These are phyloP conservation scores for Testicularia cyperi DNA, from an alignment of 1,284 basidiomycete genomes.

Conservation along the genomic window DNA sequence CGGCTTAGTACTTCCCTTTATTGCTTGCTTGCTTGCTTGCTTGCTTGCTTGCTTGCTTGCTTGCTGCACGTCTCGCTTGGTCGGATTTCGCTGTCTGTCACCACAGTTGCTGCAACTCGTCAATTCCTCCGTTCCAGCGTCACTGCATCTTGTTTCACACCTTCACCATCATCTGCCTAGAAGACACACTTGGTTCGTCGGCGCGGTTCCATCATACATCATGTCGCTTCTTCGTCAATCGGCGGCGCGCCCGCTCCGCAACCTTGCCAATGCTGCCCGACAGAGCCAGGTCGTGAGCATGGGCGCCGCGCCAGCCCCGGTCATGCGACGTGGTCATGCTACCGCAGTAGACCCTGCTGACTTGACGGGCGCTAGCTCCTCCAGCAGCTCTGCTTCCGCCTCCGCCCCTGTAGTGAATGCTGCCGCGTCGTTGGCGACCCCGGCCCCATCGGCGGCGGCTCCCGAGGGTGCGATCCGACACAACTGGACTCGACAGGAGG, in stretches of 20 bases:
- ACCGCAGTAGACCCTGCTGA: constrained; percentile 39
- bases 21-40: too few species aligned
- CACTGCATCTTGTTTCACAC: too few species aligned
- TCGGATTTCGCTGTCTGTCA: too few species aligned
- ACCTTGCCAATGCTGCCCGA: constrained; percentile 12
- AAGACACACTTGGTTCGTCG: not conserved
- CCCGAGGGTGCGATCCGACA: constrained; percentile 32
- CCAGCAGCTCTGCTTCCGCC: constrained; percentile 2
- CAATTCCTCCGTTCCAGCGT: too few species aligned
- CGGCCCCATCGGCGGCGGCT: constrained; percentile 1
- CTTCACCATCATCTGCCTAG: not conserved
- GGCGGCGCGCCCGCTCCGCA: constrained; percentile 9
- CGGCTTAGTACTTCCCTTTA: too few species aligned
- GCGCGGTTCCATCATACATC: too few species aligned
- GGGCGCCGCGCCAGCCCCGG: constrained; percentile 3
- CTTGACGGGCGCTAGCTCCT: constrained; percentile 7
- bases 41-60: not conserved
- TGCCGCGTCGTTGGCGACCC: not conserved
- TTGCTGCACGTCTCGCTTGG: too few species aligned
- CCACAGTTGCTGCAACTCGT: too few species aligned
- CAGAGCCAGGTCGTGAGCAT: constrained; percentile 10
- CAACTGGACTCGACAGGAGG: constrained; percentile 52
- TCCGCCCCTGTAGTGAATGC: not conserved
- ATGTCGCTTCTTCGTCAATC: constrained; percentile 38
- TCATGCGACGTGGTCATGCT: constrained; percentile 30